phyloP scores from a whole-genome alignment of 768 basidiomycete genomes.

The Neoboletus subvelutipes region DNA sequence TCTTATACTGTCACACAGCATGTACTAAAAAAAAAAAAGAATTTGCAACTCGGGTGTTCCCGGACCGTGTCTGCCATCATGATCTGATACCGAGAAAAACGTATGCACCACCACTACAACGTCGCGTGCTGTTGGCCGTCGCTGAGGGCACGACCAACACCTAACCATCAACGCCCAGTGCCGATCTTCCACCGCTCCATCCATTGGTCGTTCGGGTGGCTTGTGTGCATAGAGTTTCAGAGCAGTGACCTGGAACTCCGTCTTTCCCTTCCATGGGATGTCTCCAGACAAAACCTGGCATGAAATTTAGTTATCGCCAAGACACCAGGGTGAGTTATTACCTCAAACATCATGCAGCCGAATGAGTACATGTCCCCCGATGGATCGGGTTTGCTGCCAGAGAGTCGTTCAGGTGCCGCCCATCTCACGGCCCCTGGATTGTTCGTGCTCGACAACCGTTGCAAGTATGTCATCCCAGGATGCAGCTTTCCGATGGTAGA shows the following conservation, averaged over 20 bases:
- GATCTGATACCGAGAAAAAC: background rate
- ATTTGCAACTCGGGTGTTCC: background rate
- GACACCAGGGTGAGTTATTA: too few species aligned
- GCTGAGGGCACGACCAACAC: background rate
- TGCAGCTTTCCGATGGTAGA: too few species aligned
- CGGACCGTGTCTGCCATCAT: background rate
- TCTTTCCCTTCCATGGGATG: slow-evolving; percentile 7
- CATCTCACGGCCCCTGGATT: too few species aligned
- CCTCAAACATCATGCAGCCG: background rate
- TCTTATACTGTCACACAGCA: too few species aligned
- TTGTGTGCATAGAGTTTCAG: background rate
- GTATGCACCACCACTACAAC: background rate
- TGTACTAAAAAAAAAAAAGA: background rate
- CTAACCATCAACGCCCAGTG: slow-evolving; percentile 6
- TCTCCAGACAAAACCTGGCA: slow-evolving; percentile 3
- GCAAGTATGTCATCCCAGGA: too few species aligned
- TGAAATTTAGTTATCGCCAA: too few species aligned
- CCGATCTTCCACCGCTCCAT: background rate
- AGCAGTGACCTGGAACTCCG: background rate
- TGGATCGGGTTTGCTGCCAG: background rate
- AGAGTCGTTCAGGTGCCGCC: too few species aligned
- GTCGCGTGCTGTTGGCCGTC: background rate
- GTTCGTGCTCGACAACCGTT: too few species aligned
- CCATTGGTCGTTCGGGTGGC: background rate
- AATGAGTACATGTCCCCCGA: slow-evolving; percentile 3